Percentiles rank a stretch among this genome's conserved stretches.
phyloP scores from a whole-genome alignment of 2,329 filamentous ascomycete genomes.

The Clonostachys rhizophaga region DNA sequence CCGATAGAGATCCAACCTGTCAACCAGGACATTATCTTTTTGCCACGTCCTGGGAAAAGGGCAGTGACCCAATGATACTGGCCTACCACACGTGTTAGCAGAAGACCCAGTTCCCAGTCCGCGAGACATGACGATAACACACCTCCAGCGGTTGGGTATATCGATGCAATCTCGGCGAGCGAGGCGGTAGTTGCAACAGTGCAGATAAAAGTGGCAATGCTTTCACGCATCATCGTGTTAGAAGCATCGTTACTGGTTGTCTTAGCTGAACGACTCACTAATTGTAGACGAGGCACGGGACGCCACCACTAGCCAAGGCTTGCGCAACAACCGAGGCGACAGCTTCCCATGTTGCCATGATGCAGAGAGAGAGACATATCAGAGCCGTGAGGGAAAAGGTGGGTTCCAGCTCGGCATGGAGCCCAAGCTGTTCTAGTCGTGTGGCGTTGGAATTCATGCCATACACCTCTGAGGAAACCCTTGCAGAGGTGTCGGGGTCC shows the following conservation, averaged over 20 bases:
- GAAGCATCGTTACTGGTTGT: constrained; percentile 17
- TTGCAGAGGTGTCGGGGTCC: too few relatives aligned
- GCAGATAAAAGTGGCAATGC: constrained; percentile 13
- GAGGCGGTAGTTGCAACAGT: constrained; percentile 17
- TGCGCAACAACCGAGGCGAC: constrained; percentile 36
- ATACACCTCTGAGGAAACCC: too few relatives aligned
- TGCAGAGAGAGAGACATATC: too few relatives aligned
- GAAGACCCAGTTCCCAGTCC: not conserved
- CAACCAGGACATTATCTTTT: constrained; percentile 5
- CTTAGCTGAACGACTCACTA: constrained; percentile 18
- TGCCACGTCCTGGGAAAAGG: constrained; percentile 11
- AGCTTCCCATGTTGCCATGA: constrained; percentile 37
- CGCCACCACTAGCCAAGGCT: constrained; percentile 36
- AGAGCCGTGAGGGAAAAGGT: too few relatives aligned
- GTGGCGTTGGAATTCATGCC: too few relatives aligned
- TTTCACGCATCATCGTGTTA: too few relatives aligned
- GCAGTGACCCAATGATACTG: constrained; percentile 41
- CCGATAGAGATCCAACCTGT: constrained; percentile 40
- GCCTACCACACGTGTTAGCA: constrained; percentile 12
- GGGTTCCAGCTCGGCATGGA: too few relatives aligned
- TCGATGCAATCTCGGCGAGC: constrained; percentile 30
- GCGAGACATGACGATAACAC: not conserved
- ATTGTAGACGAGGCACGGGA: constrained; percentile 39
- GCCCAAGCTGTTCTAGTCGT: too few relatives aligned
- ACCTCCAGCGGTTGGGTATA: constrained; percentile 26